These are phyloP conservation scores for Botrytis tulipae DNA, from an alignment of 2,329 filamentous ascomycete species.

Conservation along the genomic window DNA sequence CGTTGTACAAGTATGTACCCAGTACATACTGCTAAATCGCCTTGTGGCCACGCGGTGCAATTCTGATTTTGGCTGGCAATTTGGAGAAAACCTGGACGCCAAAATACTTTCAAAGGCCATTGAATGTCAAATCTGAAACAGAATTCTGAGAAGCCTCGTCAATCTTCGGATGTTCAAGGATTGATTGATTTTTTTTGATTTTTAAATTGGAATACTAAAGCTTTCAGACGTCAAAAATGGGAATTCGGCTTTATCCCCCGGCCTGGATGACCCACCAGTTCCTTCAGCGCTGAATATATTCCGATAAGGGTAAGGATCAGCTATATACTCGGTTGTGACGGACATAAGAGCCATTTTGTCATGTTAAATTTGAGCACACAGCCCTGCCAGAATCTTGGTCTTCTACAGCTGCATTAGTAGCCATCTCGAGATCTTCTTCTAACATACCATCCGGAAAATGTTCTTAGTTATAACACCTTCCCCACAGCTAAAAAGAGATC, in stretches of 20 bases:
- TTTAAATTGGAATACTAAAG: background rate
- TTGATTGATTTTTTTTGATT: background rate
- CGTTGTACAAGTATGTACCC: background rate
- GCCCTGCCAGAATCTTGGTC: background rate
- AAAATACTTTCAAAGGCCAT: background rate
- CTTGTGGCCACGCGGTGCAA: background rate
- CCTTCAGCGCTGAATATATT: background rate
- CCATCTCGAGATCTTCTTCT: background rate
- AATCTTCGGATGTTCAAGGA: background rate
- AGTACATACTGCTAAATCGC: background rate
- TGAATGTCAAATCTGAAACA: background rate
- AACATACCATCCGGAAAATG: background rate
- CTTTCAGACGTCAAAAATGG: background rate
- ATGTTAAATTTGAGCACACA: background rate
- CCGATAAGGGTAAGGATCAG: background rate
- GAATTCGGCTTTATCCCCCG: background rate
- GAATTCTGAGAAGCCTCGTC: background rate
- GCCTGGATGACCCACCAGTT: background rate
- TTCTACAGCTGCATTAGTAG: background rate
- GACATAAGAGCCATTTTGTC: background rate
- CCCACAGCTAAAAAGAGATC: background rate
- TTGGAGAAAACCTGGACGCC: background rate
- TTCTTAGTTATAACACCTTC: slow-evolving; percentile 10
- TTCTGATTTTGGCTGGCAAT: background rate
- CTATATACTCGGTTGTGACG: background rate